Evolutionary conservation across 805 yeast genomes (phyloP).

Genomic region (Brettanomyces naardenensis): DNA sequence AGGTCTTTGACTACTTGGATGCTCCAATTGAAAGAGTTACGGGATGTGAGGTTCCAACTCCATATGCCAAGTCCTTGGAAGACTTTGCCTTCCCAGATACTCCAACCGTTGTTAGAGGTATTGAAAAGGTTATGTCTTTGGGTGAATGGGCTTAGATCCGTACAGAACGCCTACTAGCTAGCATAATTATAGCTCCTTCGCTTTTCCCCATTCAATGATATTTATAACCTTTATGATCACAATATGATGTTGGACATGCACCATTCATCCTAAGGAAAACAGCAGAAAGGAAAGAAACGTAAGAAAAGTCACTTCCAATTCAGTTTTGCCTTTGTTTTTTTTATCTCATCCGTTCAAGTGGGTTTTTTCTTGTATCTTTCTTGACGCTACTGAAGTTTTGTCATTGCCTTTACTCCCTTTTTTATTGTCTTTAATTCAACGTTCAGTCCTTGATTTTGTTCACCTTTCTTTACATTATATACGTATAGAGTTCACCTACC

Average conservation of each 20-base stretch:
- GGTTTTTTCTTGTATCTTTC: background rate
- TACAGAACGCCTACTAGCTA: background rate
- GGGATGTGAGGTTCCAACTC: slow-evolving; percentile 99
- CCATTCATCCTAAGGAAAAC: too few species aligned
- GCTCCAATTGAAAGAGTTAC: slow-evolving; percentile 98
- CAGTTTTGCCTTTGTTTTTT: slow-evolving; percentile 1
- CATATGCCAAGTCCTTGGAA: slow-evolving; percentile 93
- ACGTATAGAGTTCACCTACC: background rate
- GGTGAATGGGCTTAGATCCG: slow-evolving; percentile 25
- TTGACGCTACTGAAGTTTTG: background rate
- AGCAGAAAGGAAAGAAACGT: too few species aligned
- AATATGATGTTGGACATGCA: background rate
- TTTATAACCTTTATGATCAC: background rate
- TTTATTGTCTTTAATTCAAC: background rate
- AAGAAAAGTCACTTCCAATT: too few species aligned
- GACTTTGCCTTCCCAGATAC: slow-evolving; percentile 98
- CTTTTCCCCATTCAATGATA: background rate
- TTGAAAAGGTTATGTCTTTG: slow-evolving; percentile 68
- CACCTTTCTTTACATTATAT: background rate
- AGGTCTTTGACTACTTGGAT: slow-evolving; percentile 96
- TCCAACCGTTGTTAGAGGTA: slow-evolving; percentile 81
- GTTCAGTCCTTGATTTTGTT: background rate
- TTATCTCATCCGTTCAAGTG: background rate
- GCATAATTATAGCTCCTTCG: background rate
- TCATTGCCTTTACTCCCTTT: background rate